These are phyloP conservation scores for Colletotrichum nymphaeae DNA, from an alignment of 2,329 filamentous ascomycete genomes.

Conservation along the genomic window DNA sequence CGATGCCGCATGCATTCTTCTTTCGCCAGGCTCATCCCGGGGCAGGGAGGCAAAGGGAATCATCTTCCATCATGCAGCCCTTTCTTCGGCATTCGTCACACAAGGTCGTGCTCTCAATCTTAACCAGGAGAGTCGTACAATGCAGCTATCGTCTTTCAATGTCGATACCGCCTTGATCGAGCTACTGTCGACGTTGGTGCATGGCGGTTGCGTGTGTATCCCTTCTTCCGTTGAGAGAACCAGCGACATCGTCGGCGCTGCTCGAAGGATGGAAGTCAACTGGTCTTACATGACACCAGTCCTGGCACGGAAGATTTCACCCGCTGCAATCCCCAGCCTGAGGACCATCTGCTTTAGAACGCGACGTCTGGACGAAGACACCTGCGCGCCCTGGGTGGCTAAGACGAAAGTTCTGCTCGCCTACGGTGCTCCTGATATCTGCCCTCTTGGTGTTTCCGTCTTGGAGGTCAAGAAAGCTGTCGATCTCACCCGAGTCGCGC, in stretches of 20 bases:
- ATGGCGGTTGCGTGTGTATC: conserved; percentile 70
- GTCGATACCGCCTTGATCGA: conserved; percentile 65
- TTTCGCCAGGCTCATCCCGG: conserved; percentile 62
- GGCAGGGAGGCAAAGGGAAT: conserved; percentile 69
- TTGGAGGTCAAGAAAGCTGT: conserved; percentile 52
- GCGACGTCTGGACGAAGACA: conserved; percentile 61
- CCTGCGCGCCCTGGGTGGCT: conserved; percentile 58
- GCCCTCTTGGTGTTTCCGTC: conserved; percentile 62
- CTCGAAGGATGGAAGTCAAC: conserved; percentile 62
- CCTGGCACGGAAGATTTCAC: conserved; percentile 60
- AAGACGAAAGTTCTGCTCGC: conserved; percentile 59
- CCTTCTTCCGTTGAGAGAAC: conserved; percentile 62
- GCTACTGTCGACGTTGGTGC: conserved; percentile 61
- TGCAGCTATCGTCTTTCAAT: conserved; percentile 66
- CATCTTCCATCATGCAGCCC: conserved; percentile 69
- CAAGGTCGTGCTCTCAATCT: conserved; percentile 64
- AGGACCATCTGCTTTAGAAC: conserved; percentile 59
- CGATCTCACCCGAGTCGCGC: conserved; percentile 55
- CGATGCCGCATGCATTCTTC: conserved; percentile 70
- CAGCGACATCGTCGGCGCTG: conserved; percentile 60
- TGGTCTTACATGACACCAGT: conserved; percentile 69
- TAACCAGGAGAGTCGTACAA: conserved; percentile 61
- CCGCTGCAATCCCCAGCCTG: conserved; percentile 50
- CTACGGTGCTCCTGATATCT: conserved; percentile 63
- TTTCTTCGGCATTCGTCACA: conserved; percentile 64